phyloP scores from a whole-genome alignment of 108 stramenopile species.

The Phaeodactylum tricornutum region DNA sequence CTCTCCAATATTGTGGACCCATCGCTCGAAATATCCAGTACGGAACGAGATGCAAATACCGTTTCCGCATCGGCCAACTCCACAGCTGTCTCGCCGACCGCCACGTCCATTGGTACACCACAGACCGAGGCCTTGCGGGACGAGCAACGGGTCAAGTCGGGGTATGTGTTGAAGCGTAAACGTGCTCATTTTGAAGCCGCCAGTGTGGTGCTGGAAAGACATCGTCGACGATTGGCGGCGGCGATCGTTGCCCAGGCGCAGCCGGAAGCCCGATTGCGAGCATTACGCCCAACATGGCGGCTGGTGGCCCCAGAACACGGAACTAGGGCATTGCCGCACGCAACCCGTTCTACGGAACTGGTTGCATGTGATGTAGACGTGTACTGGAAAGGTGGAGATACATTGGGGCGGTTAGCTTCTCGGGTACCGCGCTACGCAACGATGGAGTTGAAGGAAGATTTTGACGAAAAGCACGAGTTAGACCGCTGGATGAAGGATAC shows the following conservation, averaged over 20 bases:
- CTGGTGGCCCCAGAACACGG: constrained; percentile 80
- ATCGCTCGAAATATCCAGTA: constrained; percentile 10
- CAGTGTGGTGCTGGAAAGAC: constrained; percentile 30
- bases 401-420: constrained; percentile 44
- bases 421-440: constrained; percentile 76
- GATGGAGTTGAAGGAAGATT: constrained; percentile 56
- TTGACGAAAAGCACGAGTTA: constrained; percentile 8
- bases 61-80: neutral
- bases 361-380: constrained; percentile 76
- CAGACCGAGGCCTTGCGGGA: constrained; percentile 21
- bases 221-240: constrained; percentile 36
- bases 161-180: constrained; percentile 45
- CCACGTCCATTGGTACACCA: neutral
- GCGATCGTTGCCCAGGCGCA: constrained; percentile 39
- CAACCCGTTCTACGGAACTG: constrained; percentile 56
- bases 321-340: constrained; percentile 49
- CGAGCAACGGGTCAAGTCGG: constrained; percentile 33
- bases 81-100: neutral
- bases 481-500: constrained; percentile 16
- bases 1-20: constrained; percentile 66
- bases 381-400: constrained; percentile 17
- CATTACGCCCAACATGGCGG: constrained; percentile 57
- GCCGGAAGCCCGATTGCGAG: constrained; percentile 41
- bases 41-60: constrained; percentile 2
- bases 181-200: constrained; percentile 47